Evolutionary conservation across 176 grass and related monocot genomes (phyloP), one percentile per base, ranked within the genome.

Genomic region (Saccharum officinarum): DNA sequence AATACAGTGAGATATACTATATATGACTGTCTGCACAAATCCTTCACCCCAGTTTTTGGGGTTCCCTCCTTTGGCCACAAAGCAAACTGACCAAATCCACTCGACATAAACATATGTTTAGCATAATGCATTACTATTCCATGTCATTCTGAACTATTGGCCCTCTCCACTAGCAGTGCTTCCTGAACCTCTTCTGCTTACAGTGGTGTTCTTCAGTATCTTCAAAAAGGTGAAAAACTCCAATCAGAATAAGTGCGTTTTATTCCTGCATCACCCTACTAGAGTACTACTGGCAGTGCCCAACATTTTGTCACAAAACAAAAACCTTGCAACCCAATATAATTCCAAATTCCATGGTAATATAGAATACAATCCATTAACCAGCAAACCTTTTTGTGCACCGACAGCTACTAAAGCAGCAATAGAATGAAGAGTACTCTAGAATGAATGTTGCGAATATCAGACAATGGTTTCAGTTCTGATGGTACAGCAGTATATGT

Each of bases 151-250:
- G 10, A 84, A 15, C 87, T 92, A 94, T 73, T 90, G 83, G 22
- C 92, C 94, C 18, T 97, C 94, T 86, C 94, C 91, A 82, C 73
- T 93, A 17, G 81, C 87, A 75, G 23, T 83, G 78, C 89, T 93
- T 63, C 87, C 78, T n/a, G 95, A 82, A 47, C 89, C 93, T 90
- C 95, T 93, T 90, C 95, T 93, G 77, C 89, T 92, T 9, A 98
- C 92, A 59, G 95, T 95, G 13, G 95, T 98, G 20, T 98, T 98
- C 86, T 98, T 98, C 77, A 97, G 81, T 67, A 97, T 97, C 95
- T 97, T 82, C 88, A 84, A 66, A 66, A 79, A 6, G 25, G 67
- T 61, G 3, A 65, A 76, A n/a, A 42, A 7, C 31, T 86, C 69
- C n/a, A 39, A 40, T 75, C 39, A 80, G 16, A 79, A 83, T 44